Conservation (phyloP, 768 basidiomycete genomes). For the Boletus tylopilopsis region DNA sequence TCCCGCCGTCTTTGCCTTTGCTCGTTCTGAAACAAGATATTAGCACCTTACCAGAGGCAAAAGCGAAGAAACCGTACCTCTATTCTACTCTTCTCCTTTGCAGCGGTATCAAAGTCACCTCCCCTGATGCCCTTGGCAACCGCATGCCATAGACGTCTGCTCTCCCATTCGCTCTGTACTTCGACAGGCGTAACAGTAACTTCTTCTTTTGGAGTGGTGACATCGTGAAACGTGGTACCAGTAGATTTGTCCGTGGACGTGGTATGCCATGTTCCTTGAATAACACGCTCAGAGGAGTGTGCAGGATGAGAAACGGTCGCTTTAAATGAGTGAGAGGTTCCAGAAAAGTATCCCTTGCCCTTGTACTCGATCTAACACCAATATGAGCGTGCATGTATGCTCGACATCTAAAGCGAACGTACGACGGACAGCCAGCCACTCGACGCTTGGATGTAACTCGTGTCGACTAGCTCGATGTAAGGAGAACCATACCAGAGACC, state of each 20-base stretch:
- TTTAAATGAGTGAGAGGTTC: conserved; percentile 92
- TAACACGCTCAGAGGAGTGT: conserved; percentile 41
- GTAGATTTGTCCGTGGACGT: conserved; percentile 48
- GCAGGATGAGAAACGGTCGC: conserved; percentile 62
- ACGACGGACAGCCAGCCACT: conserved; percentile 57
- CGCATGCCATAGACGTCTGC: conserved; percentile 74
- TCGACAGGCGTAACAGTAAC: conserved; percentile 59
- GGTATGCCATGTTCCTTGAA: conserved; percentile 83
- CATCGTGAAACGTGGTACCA: conserved; percentile 70
- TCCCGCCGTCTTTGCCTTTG: conserved; percentile 87
- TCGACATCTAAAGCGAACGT: conserved; percentile 8
- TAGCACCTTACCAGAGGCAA: not conserved
- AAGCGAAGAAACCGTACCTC: conserved; percentile 52
- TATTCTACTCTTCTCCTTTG: conserved; percentile 82
- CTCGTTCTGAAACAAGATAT: conserved; percentile 63
- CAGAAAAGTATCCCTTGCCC: conserved; percentile 93
- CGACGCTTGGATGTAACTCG: conserved; percentile 71
- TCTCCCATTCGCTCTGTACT: conserved; percentile 81
- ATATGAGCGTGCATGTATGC: conserved; percentile 30
- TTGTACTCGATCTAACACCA: conserved; percentile 78
- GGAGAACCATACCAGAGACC: conserved; percentile 90
- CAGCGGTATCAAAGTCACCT: conserved; percentile 90
- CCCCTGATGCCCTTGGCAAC: conserved; percentile 90
- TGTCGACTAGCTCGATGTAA: conserved; percentile 87
- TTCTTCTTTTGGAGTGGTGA: conserved; percentile 69